Conservation (phyloP, 2,329 filamentous ascomycete species). For the Pseudocercospora musae region DNA sequence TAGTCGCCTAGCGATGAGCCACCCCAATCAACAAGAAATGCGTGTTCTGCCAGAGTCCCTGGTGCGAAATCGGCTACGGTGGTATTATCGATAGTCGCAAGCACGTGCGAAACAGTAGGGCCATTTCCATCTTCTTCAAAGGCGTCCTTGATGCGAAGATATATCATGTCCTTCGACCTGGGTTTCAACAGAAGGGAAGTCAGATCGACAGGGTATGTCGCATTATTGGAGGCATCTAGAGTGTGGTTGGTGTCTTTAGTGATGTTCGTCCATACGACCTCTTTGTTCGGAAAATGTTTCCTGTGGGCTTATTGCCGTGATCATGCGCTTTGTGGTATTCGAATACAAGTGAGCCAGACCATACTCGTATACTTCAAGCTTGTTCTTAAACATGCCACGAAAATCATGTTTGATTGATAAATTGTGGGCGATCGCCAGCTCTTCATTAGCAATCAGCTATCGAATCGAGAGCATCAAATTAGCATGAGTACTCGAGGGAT, state of each 20-base stretch:
- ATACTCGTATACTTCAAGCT: conserved; percentile 4
- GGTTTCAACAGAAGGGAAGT: neutral
- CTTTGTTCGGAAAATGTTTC: neutral
- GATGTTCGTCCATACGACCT: neutral
- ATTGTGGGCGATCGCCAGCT: neutral
- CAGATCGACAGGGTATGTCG: neutral
- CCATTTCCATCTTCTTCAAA: conserved; percentile 4
- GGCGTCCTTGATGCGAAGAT: conserved; percentile 2
- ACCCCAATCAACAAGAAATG: neutral
- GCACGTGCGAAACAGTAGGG: neutral
- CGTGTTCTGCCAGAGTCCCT: neutral
- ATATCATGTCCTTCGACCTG: neutral
- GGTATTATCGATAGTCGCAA: neutral
- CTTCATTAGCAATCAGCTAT: neutral
- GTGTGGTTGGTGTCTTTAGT: neutral
- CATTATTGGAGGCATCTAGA: neutral
- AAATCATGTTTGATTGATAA: neutral
- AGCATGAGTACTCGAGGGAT: neutral
- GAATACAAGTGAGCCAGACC: neutral
- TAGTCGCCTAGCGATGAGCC: neutral
- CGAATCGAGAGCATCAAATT: neutral
- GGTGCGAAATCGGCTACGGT: neutral
- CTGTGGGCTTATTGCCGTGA: neutral
- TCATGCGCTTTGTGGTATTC: neutral
- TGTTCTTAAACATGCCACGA: conserved; percentile 1